A percentile compares a stretch with the other conserved stretches of the same genome.
These are phyloP conservation scores for Glycine soja DNA, from an alignment of 306 rosid species.

Conservation along the genomic window DNA sequence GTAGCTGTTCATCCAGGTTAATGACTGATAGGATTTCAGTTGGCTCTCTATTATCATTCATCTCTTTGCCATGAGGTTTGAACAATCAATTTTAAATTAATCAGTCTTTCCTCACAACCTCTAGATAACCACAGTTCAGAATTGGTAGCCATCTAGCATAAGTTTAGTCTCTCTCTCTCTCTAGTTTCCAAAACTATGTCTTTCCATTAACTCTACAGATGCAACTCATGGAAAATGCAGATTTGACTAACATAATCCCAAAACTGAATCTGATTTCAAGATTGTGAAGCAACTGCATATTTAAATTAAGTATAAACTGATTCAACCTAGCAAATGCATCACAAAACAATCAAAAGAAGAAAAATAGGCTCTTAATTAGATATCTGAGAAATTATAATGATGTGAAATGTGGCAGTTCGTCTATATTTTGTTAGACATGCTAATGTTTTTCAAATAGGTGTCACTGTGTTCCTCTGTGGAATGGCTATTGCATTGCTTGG, in stretches of 20 bases:
- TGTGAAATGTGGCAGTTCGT: constrained; percentile 1
- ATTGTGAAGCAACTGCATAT: constrained; percentile 6
- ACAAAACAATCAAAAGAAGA: neutral
- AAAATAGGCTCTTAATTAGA: constrained; percentile 17
- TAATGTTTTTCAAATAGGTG: constrained; percentile 62
- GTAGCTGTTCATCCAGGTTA: neutral
- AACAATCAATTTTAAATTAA: neutral
- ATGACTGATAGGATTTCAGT: neutral
- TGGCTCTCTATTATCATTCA: neutral
- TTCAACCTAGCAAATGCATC: neutral
- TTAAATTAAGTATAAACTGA: constrained; percentile 35
- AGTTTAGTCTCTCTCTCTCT: neutral
- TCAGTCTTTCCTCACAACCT: neutral
- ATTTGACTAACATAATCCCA: constrained; percentile 1
- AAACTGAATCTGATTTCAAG: constrained; percentile 22
- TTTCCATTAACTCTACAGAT: neutral
- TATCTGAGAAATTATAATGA: constrained; percentile 18
- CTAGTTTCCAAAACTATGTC: neutral
- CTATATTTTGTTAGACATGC: constrained; percentile 3
- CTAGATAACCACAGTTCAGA: neutral
- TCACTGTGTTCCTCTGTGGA: constrained; percentile 82
- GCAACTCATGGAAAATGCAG: constrained; percentile 17
- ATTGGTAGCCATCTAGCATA: neutral
- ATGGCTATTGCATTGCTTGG: constrained; percentile 77
- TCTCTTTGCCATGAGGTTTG: neutral